Base-by-base conservation (phyloP, 176 grass and related monocot genomes). In the Dactylis glomerata region DNA sequence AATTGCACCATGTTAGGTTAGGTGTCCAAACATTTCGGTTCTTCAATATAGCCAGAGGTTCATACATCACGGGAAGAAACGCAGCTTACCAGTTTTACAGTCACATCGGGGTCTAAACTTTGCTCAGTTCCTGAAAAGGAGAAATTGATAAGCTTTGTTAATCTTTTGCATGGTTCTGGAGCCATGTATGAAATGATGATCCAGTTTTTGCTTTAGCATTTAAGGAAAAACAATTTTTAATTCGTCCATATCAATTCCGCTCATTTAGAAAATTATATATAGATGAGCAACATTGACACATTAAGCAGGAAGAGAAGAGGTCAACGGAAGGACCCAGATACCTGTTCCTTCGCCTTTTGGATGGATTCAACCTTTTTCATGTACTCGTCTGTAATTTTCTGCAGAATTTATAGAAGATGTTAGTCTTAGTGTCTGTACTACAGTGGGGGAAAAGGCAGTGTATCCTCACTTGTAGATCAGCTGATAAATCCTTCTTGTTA, bases 301-400 rank as follows among this genome's bases (percentile, higher is more conserved):
- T 58, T 9, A 71, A 62, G 47, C 24, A 54, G 19, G 50, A 63
- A 47, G 5, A 61, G n/a, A 24, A 79, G 65, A 69, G 38, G n/a
- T 27, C 7, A 71, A 77, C 17, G 1, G 36, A 72, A 28, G 66
- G 63, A 73, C 75, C 6, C 0, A 63, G 5, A 42, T 93, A 88
- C 92, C 84, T 95, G 87, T 83, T 93, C 92, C 31, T 93, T 90
- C 27, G 90, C 87, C 80, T 91, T 92, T 86, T 88, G 91, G 85
- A 91, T 63, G 55, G 91, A 38, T 32, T 98, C 95, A 79, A 95
- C 68, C 85, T 90, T 98, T 90, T 93, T 91, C 83, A 90, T 93
- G 88, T 95, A 95, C 80, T 88, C 78, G 67, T 95, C 95, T 23
- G 92, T 98, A 82, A 98, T 68, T 93, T 95, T 98, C 95, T 98